phyloP scores from a whole-genome alignment of 192 early-diverging fungal genomes.

The Mortierella alpina region DNA sequence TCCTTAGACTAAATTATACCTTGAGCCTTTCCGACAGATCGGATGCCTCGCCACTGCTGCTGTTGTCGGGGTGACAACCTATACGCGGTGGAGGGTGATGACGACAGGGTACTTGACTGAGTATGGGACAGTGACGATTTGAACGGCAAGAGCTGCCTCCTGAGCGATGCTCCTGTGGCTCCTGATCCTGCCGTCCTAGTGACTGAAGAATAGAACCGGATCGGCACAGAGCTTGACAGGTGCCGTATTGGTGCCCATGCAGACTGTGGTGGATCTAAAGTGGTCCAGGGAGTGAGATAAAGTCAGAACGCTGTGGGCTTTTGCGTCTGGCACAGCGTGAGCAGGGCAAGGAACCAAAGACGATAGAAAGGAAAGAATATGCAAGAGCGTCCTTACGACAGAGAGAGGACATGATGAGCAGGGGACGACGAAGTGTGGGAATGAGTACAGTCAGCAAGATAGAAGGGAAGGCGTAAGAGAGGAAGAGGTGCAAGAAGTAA shows the following conservation, averaged over 20 bases:
- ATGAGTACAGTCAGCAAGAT: neutral
- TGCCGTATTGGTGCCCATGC: neutral
- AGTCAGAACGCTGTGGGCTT: neutral
- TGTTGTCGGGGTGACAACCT: neutral
- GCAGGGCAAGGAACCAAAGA: neutral
- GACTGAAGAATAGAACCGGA: neutral
- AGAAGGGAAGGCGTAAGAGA: neutral
- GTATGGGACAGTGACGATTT: no score
- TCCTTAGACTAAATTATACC: slow-evolving; percentile 25
- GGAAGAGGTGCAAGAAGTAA: neutral
- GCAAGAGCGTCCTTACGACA: neutral
- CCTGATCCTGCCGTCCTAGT: no score
- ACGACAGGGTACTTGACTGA: no score
- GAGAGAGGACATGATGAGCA: neutral
- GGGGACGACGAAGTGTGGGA: neutral
- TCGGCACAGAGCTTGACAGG: neutral
- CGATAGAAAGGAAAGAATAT: no score
- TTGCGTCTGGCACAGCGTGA: neutral
- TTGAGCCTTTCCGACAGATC: slow-evolving; percentile 57
- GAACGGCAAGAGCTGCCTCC: no score
- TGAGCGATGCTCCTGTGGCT: neutral
- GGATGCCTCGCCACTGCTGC: slow-evolving; percentile 34
- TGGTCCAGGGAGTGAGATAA: neutral
- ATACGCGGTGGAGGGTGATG: no score
- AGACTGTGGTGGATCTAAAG: slow-evolving; percentile 4